A percentile compares a stretch with the other conserved stretches of the same genome.
These are phyloP conservation scores for Chlorophyllum brunneum DNA, from an alignment of 768 basidiomycete genomes.

Conservation along the genomic window DNA sequence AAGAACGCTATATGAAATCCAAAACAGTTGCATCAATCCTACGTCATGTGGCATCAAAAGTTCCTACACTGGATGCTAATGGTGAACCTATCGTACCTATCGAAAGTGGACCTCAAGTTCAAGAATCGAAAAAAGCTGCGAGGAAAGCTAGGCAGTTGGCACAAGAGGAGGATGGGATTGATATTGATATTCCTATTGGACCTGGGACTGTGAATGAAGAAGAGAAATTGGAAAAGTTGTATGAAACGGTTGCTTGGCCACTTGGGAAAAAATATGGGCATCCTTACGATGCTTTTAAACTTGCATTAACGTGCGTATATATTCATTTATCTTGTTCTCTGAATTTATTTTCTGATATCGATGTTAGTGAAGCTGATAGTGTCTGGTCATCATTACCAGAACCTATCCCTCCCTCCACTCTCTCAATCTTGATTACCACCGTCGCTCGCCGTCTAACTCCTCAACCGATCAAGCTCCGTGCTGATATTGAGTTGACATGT, in stretches of 20 bases:
- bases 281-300: conserved; percentile 96
- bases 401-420: conserved; percentile 53
- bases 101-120: conserved; percentile 37
- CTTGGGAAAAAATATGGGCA: conserved; percentile 90
- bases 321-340: neutral
- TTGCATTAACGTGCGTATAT: conserved; percentile 78
- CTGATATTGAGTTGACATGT: conserved; percentile 96
- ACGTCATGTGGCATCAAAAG: conserved; percentile 83
- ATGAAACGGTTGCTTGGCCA: conserved; percentile 92
- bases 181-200: conserved; percentile 34
- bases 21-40: conserved; percentile 94
- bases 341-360: conserved; percentile 3
- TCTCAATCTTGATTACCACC: conserved; percentile 65
- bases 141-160: conserved; percentile 38
- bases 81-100: conserved; percentile 24
- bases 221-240: conserved; percentile 77
- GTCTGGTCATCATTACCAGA: conserved; percentile 74
- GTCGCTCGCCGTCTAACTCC: conserved; percentile 95
- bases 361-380: conserved; percentile 46
- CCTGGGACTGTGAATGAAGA: conserved; percentile 57
- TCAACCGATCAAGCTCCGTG: conserved; percentile 97
- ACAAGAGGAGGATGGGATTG: conserved; percentile 32
- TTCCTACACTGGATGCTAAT: conserved; percentile 45
- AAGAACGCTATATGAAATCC: conserved; percentile 97
- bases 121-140: conserved; percentile 42